Evolutionary conservation across 306 rosid species (phyloP), one percentile per base, ranked within the genome.

Genomic region (Ziziphus jujuba): DNA sequence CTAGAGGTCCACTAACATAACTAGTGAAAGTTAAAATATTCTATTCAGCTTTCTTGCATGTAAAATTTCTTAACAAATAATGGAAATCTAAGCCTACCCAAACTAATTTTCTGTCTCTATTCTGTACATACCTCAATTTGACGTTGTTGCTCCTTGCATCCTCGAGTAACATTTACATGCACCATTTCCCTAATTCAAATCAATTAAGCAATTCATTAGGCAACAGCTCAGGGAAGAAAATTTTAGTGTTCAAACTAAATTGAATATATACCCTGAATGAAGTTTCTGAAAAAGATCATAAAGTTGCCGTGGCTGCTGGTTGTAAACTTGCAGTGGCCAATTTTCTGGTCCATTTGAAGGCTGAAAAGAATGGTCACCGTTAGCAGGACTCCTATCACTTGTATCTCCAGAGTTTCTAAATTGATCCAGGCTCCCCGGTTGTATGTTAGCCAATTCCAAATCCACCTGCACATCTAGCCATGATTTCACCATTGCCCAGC

Each of bases 401-500:
- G 59, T 58, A 80, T 90, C 90, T 40, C 82, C 85, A 65, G 81
- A 57, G 76, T 75, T 77, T 83, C 71, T 82, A 36, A 81, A 76
- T 71, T 83, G 85, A 70, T 84, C 95, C 72, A 73, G 68, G 65
- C 91, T 85, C 63, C 82, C 97, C 21, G 91, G 87, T 68, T 53
- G 82, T 72, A 77, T 75, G 61, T 77, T 85, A 75, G 83, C 73
- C 70, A 90, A 82, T 80, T 84, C 99, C 88, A 81, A 76, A 81
- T 93, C 99, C 72, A 90, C 87, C 70, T 88, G 96, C 72, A 83
- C 93, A 76, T 90, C 92, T 59, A 93, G 85, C 97, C 95, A 93
- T 63, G 99, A 93, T 75, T 87, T 90, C 43, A 97, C 87, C 90
- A 90, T 83, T 61, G 97, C 96, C 99, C 99, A 93, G 90, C 97